These are phyloP conservation scores for Penicillium sp. DNA, from an alignment of 2,329 filamentous ascomycete genomes.

Conservation along the genomic window DNA sequence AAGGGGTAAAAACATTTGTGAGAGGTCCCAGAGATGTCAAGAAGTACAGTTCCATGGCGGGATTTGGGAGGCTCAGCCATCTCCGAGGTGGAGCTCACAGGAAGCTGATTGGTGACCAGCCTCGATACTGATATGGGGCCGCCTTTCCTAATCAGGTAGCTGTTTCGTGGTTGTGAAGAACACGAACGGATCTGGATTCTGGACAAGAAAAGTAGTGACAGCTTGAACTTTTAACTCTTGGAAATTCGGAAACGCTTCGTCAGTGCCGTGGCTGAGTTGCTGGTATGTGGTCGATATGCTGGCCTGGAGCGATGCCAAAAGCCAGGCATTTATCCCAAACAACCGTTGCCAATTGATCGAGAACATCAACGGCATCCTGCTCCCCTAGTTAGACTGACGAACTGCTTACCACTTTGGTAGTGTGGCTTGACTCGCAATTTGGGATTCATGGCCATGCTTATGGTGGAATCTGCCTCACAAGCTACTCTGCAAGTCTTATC, in stretches of 20 bases:
- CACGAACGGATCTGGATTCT: neutral
- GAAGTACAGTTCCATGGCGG: neutral
- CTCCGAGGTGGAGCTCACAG: neutral
- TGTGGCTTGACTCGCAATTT: neutral
- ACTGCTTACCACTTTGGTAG: neutral
- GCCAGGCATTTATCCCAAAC: neutral
- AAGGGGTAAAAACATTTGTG: slow-evolving; percentile 22
- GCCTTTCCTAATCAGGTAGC: slow-evolving; percentile 18
- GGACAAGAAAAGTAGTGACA: neutral
- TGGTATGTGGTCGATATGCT: neutral
- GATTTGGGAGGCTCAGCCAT: neutral
- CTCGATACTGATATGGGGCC: neutral
- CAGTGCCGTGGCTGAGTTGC: neutral
- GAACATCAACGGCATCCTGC: neutral
- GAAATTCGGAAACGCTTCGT: neutral
- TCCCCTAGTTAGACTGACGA: neutral
- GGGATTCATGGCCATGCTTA: neutral
- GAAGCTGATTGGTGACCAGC: slow-evolving; percentile 6
- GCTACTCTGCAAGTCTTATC: neutral
- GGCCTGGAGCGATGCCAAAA: neutral
- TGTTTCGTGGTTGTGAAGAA: slow-evolving; percentile 9
- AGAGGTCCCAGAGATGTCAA: neutral
- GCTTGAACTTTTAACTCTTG: neutral
- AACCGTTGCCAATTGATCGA: neutral
- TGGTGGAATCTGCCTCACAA: neutral